phyloP scores from a whole-genome alignment of 2,329 filamentous ascomycete genomes.

The Aspergillus sergii region DNA sequence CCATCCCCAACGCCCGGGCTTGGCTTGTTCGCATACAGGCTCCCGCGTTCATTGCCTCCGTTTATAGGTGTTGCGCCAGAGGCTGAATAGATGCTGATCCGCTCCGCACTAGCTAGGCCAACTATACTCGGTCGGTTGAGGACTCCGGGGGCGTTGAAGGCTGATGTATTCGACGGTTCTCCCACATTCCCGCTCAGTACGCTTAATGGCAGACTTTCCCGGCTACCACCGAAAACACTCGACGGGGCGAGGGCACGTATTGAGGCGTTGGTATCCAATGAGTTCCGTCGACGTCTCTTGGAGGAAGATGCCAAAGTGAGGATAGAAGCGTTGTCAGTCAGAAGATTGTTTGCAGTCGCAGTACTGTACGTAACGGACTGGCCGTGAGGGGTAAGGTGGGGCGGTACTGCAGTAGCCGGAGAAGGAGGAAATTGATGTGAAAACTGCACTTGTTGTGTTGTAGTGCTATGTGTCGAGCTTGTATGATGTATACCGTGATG shows the following conservation, averaged over 20 bases:
- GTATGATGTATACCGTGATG: constrained; percentile 36
- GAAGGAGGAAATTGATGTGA: constrained; percentile 63
- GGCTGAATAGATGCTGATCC: constrained; percentile 73
- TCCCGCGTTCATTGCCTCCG: constrained; percentile 76
- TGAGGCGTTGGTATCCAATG: constrained; percentile 67
- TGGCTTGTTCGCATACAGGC: constrained; percentile 70
- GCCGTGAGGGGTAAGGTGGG: constrained; percentile 56
- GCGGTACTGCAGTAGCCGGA: constrained; percentile 62
- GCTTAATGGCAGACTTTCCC: constrained; percentile 65
- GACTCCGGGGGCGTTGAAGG: constrained; percentile 42
- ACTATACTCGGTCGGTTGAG: constrained; percentile 54
- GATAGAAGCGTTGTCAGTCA: constrained; percentile 68
- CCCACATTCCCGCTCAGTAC: constrained; percentile 60
- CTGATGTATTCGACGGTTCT: constrained; percentile 46
- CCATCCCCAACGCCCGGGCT: constrained; percentile 60
- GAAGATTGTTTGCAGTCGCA: constrained; percentile 64
- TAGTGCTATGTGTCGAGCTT: constrained; percentile 40
- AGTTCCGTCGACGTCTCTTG: constrained; percentile 65
- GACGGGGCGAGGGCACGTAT: constrained; percentile 65
- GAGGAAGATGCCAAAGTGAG: constrained; percentile 67
- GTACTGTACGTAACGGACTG: constrained; percentile 61
- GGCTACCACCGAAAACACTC: constrained; percentile 65
- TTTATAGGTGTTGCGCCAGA: constrained; percentile 63
- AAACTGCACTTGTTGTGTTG: constrained; percentile 53
- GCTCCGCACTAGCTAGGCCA: constrained; percentile 60